A percentile compares a stretch with the other conserved stretches of the same genome.
Conservation (phyloP, 1,284 basidiomycete species). For the Cryptococcus floricola region DNA sequence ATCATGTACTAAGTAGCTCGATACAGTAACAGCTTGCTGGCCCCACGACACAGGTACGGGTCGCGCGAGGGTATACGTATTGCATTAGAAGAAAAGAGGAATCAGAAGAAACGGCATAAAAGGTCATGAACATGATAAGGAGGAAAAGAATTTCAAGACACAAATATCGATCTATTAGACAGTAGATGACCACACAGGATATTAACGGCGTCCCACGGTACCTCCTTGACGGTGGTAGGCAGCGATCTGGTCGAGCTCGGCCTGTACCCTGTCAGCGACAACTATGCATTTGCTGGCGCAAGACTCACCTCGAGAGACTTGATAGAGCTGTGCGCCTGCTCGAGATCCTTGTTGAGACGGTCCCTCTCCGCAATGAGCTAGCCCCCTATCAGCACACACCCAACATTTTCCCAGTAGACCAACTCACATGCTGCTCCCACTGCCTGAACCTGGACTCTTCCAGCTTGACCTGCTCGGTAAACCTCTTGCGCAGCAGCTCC, state of each 20-base stretch:
- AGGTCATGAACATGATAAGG: not conserved
- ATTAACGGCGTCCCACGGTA: constrained; percentile 39
- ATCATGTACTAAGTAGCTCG: too few relatives aligned
- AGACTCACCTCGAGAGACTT: constrained; percentile 67
- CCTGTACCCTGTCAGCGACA: constrained; percentile 28
- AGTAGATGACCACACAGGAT: too few relatives aligned
- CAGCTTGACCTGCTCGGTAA: constrained; percentile 99
- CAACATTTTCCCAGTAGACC: not conserved
- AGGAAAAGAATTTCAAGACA: too few relatives aligned
- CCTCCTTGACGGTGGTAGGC: constrained; percentile 62
- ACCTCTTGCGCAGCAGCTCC: constrained; percentile 89
- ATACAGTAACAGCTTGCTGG: too few relatives aligned
- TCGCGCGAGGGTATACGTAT: not conserved
- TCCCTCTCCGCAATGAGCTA: constrained; percentile 94
- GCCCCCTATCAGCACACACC: not conserved
- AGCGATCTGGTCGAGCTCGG: constrained; percentile 82
- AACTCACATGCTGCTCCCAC: constrained; percentile 95
- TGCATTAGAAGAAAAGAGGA: not conserved
- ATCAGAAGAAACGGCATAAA: not conserved
- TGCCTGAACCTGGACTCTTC: constrained; percentile 97
- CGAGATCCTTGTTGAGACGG: constrained; percentile 89
- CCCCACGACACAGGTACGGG: too few relatives aligned
- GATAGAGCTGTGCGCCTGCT: constrained; percentile 85
- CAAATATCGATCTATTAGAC: too few relatives aligned
- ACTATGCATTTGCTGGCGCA: not conserved